Base-by-base conservation (phyloP, 371 early-diverging fungal species). In the Capillidium heterosporum region DNA sequence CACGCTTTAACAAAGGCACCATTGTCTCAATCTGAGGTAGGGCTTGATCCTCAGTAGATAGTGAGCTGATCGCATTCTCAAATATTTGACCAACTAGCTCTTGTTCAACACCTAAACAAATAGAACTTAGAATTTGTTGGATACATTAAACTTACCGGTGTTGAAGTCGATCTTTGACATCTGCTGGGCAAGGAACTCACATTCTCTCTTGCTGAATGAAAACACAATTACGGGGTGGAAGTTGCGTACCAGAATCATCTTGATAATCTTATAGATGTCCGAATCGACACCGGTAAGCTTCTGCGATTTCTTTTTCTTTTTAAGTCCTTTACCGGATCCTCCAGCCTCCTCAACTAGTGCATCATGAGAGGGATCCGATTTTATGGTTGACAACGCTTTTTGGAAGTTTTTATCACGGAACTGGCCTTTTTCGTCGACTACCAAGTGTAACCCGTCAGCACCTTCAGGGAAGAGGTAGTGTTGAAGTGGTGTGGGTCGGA, bases 151-250 rank as follows among this genome's bases (percentile, higher is more conserved):
- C 62, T 63, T 70, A 65, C 77, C 85, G 63, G 73, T 76, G 65
- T 95, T 93, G 63, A 98, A 96, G 67, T 98, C 95, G 15, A 95
- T 69, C 60, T 93, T 90, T 49, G 85, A 85, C 69, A 98, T 77
- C 60, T 86, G 81, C 56, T 91, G 65, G 0, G 99, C 99, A 67
- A 91, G 81, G 1, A 70, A 62, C 71, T 99, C 99, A 72, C 99
- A 99, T 63, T 98, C 97, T 46, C 86, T 78, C 67, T 98, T 96
- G 19, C 87, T 80, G 67, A 99, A 99, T 64, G 89, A 83, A 71
- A 99, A 99, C 0, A 99, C 91, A 62, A 99, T 99, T n/a, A 94
- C 94, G 7, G 99, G 99, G 54, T 95, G 88, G 61, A 90, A 93
- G 68, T 90, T 87, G 58, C 87, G 89, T 60, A 72, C 63, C 84